Conservation (phyloP, 805 yeast species). For the Ogataea kodamae region DNA sequence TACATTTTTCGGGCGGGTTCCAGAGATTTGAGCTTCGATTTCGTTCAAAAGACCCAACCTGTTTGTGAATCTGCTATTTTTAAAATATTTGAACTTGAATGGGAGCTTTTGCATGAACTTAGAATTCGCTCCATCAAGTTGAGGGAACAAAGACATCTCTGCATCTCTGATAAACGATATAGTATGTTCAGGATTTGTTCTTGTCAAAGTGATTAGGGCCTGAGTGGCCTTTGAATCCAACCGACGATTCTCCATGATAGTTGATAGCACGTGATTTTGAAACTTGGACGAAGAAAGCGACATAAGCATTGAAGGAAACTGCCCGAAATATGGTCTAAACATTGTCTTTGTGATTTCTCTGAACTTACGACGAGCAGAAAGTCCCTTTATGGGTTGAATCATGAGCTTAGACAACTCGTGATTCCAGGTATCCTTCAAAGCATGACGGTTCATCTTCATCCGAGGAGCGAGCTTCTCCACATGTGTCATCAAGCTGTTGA, state of each 20-base stretch:
- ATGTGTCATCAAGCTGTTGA: conserved; percentile 16
- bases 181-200: not conserved
- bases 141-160: conserved; percentile 1
- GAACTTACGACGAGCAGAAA: conserved; percentile 10
- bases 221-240: not conserved
- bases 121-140: not conserved
- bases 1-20: conserved; percentile 5
- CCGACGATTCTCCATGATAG: not conserved
- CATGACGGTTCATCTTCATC: conserved; percentile 1
- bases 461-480: conserved; percentile 12
- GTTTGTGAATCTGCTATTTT: conserved; percentile 1
- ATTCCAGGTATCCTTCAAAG: conserved; percentile 17
- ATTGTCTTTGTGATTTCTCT: conserved; percentile 21
- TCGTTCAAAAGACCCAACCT: not conserved
- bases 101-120: not conserved
- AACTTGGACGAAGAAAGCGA: conserved; percentile 3
- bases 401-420: conserved; percentile 15
- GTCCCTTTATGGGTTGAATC: conserved; percentile 1
- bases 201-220: not conserved
- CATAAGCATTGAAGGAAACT: not conserved
- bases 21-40: not conserved
- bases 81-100: not conserved
- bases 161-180: conserved; percentile 1
- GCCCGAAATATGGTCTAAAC: conserved; percentile 16
- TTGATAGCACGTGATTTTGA: not conserved